phyloP scores from a whole-genome alignment of 495 filamentous ascomycete species.

The Penicillium desertorum region DNA sequence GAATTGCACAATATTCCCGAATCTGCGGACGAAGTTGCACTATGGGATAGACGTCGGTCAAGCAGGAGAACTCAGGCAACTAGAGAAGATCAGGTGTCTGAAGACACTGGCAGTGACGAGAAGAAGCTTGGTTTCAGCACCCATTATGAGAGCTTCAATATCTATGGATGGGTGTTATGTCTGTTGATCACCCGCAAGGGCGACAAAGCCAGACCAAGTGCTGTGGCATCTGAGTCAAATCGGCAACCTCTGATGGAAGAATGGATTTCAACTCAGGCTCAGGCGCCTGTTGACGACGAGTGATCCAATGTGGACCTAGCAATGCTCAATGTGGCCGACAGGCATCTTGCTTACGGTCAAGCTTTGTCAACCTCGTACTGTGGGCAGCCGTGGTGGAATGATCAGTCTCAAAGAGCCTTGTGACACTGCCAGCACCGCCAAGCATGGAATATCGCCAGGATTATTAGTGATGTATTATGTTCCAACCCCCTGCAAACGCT shows the following conservation, averaged over 20 bases:
- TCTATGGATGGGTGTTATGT: slow-evolving; percentile 88
- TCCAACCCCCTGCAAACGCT: slow-evolving; percentile 6
- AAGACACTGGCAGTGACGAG: slow-evolving; percentile 55
- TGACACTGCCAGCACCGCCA: slow-evolving; percentile 10
- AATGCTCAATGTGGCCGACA: slow-evolving; percentile 8
- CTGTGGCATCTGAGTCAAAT: slow-evolving; percentile 29
- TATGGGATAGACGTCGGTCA: slow-evolving; percentile 2
- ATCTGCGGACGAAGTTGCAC: slow-evolving; percentile 17
- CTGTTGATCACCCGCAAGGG: slow-evolving; percentile 79
- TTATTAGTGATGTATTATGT: slow-evolving; percentile 19
- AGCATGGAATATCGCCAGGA: neutral
- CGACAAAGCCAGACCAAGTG: slow-evolving; percentile 34
- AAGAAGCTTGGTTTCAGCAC: slow-evolving; percentile 85
- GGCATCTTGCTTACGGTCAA: slow-evolving; percentile 8
- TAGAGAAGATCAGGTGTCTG: slow-evolving; percentile 10
- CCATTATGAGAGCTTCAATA: slow-evolving; percentile 90
- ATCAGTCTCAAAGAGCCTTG: slow-evolving; percentile 15
- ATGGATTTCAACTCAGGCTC: slow-evolving; percentile 76
- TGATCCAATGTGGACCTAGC: slow-evolving; percentile 18
- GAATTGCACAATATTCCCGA: slow-evolving; percentile 42
- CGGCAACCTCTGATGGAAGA: slow-evolving; percentile 88
- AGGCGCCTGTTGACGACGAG: slow-evolving; percentile 47
- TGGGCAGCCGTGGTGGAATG: slow-evolving; percentile 17
- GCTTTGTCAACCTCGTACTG: slow-evolving; percentile 15
- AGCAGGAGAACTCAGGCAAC: slow-evolving; percentile 19